These are phyloP conservation scores for Boechera stricta DNA, from an alignment of 345 rosid species.

Conservation along the genomic window DNA sequence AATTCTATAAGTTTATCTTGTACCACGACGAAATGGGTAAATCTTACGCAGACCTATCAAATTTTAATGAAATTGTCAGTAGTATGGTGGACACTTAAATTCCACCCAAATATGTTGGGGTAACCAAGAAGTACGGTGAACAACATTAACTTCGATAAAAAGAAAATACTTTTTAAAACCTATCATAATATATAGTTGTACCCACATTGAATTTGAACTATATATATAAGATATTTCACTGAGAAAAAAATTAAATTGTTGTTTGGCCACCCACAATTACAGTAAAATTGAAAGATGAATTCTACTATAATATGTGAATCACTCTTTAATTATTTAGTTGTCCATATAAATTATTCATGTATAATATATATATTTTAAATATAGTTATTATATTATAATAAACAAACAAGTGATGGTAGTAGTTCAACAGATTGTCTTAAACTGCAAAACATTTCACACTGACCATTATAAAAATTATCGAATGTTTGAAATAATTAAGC, in stretches of 20 bases:
- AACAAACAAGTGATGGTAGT: neutral
- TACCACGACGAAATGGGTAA: constrained; percentile 18
- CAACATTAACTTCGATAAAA: constrained; percentile 16
- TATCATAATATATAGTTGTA: neutral
- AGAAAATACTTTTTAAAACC: neutral
- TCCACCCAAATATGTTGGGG: constrained; percentile 46
- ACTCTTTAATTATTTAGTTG: neutral
- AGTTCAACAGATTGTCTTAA: neutral
- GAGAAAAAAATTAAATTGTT: neutral
- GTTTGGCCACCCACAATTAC: neutral
- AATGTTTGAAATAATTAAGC: neutral
- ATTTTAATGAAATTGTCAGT: constrained; percentile 40
- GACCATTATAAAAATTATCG: neutral
- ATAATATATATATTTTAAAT: neutral
- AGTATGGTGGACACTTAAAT: constrained; percentile 36
- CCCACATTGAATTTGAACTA: neutral
- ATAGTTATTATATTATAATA: neutral
- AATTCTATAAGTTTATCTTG: neutral
- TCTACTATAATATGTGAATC: neutral
- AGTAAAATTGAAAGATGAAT: neutral
- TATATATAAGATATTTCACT: neutral
- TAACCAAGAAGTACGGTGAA: constrained; percentile 23
- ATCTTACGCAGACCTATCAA: constrained; percentile 20
- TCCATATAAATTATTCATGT: neutral
- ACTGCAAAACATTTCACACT: neutral